Conservation (phyloP, 2,329 filamentous ascomycete genomes). For the Clonostachys sp. region DNA sequence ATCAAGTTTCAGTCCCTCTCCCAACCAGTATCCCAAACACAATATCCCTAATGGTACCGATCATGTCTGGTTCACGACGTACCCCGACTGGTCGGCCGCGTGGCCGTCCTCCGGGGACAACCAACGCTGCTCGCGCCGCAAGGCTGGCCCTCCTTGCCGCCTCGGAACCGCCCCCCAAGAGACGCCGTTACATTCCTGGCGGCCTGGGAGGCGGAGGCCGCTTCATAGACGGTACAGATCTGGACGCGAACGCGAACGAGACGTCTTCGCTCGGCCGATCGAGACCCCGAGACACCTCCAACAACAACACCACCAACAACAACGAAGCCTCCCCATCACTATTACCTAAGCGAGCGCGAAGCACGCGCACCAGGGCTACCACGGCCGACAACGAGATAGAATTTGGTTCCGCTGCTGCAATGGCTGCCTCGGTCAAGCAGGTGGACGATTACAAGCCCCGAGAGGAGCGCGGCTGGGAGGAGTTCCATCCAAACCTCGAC, state of each 20-base stretch:
- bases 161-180: conserved; percentile 62
- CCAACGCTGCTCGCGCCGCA: conserved; percentile 33
- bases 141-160: conserved; percentile 25
- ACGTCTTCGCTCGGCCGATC: conserved; percentile 16
- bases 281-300: too few species aligned
- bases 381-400: conserved; percentile 60
- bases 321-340: conserved; percentile 29
- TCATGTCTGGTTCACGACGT: conserved; percentile 32
- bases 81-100: conserved; percentile 37
- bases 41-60: conserved; percentile 20
- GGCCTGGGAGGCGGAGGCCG: conserved; percentile 82
- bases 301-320: conserved; percentile 18
- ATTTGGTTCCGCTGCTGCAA: conserved; percentile 83
- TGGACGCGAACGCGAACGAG: conserved; percentile 31
- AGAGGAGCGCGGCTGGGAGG: conserved; percentile 95
- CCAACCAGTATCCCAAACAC: background rate
- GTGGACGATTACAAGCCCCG: conserved; percentile 95
- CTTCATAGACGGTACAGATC: conserved; percentile 65
- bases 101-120: conserved; percentile 38
- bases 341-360: conserved; percentile 51
- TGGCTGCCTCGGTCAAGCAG: conserved; percentile 82
- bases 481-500: conserved; percentile 94
- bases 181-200: conserved; percentile 76
- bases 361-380: conserved; percentile 46
- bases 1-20: background rate